Evolutionary conservation across 1,139 yeast species (phyloP), one percentile per base, ranked within the genome.

Genomic region (Scheffersomyces parashehatae): DNA sequence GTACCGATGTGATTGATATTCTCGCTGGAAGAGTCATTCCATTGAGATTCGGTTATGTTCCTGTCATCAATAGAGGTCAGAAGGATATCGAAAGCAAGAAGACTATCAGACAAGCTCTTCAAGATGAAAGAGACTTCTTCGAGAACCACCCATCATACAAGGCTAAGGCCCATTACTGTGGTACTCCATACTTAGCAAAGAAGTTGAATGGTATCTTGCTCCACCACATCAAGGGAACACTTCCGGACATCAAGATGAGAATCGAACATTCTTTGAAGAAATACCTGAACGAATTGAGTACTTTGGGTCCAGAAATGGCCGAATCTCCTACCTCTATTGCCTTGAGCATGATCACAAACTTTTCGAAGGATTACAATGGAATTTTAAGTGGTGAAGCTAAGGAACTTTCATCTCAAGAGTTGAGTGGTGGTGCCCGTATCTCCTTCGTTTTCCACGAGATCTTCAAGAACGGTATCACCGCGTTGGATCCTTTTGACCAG

Each of bases 1-100:
- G 99, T 52, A 93, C 99, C n/a, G 99, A 93, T 68, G 99, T 93
- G 37, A 85, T 90, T 62, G 99, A 93, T 65, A 93, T 93, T 59
- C 77, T 93, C 59, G 96, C 97, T 6, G 98, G 99, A 47, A 79
- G 97, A 63, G 93, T 93, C 44, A 93, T 93, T 59, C 98, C 99
- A 9, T 78, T 93, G 59, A 81, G 97, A 67, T 88, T 89, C 50
- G 99, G 99, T 44, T 93, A 93, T 61, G 96, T 93, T 41, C 99
- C 99, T 5, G 99, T 93, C 43, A 91, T 93, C 58, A 93, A 93
- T 68, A 83, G 99, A 69, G 98, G 99, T 59, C 99, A 93, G 72
- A 89, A 86, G 64, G 99, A 93, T 70, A 95, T 93, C 58, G 96
- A 90, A 64, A 65, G 69, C 46, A 85, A 83, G 58, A 93, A 91